Conservation (phyloP, 1,139 yeast genomes). For the Scheffersomyces illinoinensis region DNA sequence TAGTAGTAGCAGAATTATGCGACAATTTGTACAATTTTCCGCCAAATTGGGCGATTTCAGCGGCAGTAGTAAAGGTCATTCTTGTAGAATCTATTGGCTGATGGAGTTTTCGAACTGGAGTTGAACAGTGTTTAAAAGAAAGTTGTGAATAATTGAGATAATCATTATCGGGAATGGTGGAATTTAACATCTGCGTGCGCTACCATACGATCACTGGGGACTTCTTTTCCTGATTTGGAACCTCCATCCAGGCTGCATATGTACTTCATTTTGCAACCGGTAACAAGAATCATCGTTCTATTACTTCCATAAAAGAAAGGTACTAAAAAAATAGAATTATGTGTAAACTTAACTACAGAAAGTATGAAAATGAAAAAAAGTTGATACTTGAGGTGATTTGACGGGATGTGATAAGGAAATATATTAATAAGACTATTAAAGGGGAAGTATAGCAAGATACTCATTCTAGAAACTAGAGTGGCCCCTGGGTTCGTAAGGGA, state of each 20-base stretch:
- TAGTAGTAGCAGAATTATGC: constrained; percentile 68
- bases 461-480: constrained; percentile 10
- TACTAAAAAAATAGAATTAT: too few species aligned
- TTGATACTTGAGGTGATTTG: too few species aligned
- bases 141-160: not conserved
- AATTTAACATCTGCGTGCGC: not conserved
- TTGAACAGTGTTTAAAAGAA: not conserved
- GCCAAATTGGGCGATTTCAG: constrained; percentile 67
- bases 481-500: constrained; percentile 43
- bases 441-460: not conserved
- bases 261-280: not conserved
- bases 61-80: constrained; percentile 55
- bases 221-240: not conserved
- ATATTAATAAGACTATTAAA: too few species aligned
- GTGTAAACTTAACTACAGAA: too few species aligned
- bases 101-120: not conserved
- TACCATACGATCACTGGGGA: not conserved
- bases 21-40: constrained; percentile 76
- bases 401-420: too few species aligned
- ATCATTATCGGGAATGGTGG: not conserved
- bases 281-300: not conserved
- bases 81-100: not conserved
- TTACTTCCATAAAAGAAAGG: not conserved
- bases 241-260: not conserved
- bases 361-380: too few species aligned